Conservation (phyloP, 2,329 filamentous ascomycete genomes). For the Cytospora piceicola region DNA sequence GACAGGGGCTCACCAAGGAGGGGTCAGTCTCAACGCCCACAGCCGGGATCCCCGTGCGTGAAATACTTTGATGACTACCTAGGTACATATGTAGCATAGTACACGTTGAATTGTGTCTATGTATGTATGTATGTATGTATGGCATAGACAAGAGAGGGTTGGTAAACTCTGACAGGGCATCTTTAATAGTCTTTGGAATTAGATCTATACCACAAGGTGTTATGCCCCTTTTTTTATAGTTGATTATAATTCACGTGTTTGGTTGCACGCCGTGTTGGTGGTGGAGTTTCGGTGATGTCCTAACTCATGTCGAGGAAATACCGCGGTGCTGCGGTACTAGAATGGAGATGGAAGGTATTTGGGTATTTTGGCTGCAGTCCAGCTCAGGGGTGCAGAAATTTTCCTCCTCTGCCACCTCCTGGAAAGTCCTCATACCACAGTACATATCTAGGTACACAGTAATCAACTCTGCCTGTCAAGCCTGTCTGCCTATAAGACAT, state of each 20-base stretch:
- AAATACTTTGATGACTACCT: background rate
- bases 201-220: too few species aligned
- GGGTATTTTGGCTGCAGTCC: background rate
- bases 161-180: too few species aligned
- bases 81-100: too few species aligned
- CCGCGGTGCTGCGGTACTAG: too few species aligned
- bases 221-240: background rate
- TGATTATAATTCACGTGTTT: background rate
- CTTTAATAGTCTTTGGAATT: too few species aligned
- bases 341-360: background rate
- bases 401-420: background rate
- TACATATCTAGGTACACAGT: too few species aligned
- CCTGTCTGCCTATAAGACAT: background rate
- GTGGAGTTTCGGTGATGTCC: background rate
- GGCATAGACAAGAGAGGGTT: too few species aligned
- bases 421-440: background rate
- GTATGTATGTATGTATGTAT: too few species aligned
- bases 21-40: background rate
- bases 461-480: too few species aligned
- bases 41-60: background rate
- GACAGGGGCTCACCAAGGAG: background rate
- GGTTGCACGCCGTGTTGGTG: background rate
- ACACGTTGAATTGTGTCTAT: too few species aligned
- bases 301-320: background rate
- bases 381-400: background rate